Evolutionary conservation across 495 filamentous ascomycete genomes (phyloP).

Genomic region (Penicillium longicatenatum): DNA sequence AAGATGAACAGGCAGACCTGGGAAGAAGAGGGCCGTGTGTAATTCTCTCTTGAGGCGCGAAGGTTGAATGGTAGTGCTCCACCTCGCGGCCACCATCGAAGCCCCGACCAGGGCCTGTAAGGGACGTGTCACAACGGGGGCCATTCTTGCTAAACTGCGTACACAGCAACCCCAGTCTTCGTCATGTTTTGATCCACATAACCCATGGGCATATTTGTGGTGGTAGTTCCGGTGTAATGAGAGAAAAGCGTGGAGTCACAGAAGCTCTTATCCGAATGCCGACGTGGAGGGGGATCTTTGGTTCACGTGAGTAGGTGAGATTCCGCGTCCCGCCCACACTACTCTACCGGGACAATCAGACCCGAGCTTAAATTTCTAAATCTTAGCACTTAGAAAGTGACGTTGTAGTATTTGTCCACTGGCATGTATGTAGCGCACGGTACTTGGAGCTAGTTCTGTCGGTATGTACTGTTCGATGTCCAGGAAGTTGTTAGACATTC

Average conservation of each 20-base stretch:
- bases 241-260: conserved; percentile 3
- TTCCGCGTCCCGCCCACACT: conserved; percentile 5
- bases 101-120: conserved; percentile 3
- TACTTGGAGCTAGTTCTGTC: too few species aligned
- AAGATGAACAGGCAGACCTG: conserved; percentile 54
- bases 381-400: neutral
- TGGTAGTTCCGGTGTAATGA: neutral
- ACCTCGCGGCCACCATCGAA: conserved; percentile 1
- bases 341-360: conserved; percentile 17
- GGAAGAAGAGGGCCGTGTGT: conserved; percentile 82
- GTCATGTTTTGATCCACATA: conserved; percentile 17
- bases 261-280: conserved; percentile 7
- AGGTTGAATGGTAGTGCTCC: conserved; percentile 6
- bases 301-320: conserved; percentile 23
- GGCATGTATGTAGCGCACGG: too few species aligned
- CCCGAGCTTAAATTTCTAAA: neutral
- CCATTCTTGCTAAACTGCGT: conserved; percentile 22
- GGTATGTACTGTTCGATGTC: neutral
- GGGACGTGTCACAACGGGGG: conserved; percentile 10
- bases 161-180: conserved; percentile 20
- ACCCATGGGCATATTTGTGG: conserved; percentile 21
- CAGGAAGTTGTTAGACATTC: neutral
- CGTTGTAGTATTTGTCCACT: too few species aligned
- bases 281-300: conserved; percentile 17
- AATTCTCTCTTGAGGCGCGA: conserved; percentile 33